These are phyloP conservation scores for Candida rishiriensis DNA, from an alignment of 805 yeast genomes.

Conservation along the genomic window DNA sequence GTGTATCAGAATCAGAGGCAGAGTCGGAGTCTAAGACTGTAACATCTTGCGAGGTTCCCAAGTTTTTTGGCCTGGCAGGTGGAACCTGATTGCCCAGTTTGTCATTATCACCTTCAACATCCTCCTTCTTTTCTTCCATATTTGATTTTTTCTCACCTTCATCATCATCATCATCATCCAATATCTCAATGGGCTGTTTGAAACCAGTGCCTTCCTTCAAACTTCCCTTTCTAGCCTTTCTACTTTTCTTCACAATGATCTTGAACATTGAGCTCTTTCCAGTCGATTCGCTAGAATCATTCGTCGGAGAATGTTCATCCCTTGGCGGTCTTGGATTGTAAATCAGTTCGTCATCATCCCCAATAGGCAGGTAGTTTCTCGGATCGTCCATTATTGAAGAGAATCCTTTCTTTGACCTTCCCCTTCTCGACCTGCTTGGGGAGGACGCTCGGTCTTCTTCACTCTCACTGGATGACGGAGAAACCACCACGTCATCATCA, in stretches of 20 bases:
- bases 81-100: background rate
- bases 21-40: too few relatives aligned
- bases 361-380: slow-evolving; percentile 3
- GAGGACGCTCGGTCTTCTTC: too few relatives aligned
- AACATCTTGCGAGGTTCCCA: too few relatives aligned
- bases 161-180: background rate
- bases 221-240: background rate
- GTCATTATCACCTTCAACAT: slow-evolving; percentile 3
- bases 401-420: too few relatives aligned
- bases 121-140: background rate
- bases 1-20: too few relatives aligned
- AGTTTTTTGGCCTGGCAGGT: too few relatives aligned
- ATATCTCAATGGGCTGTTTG: background rate
- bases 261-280: too few relatives aligned
- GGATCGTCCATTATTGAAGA: slow-evolving; percentile 4
- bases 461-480: too few relatives aligned
- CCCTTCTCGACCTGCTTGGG: too few relatives aligned
- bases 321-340: background rate
- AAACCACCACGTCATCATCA: too few relatives aligned
- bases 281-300: too few relatives aligned
- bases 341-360: slow-evolving; percentile 1
- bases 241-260: background rate
- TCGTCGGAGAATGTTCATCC: background rate
- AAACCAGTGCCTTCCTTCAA: background rate
- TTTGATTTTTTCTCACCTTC: slow-evolving; percentile 6